A percentile compares a stretch with the other conserved stretches of the same genome.
These are phyloP conservation scores for Holtermanniella nyarrowii DNA, from an alignment of 768 basidiomycete species.

Conservation along the genomic window DNA sequence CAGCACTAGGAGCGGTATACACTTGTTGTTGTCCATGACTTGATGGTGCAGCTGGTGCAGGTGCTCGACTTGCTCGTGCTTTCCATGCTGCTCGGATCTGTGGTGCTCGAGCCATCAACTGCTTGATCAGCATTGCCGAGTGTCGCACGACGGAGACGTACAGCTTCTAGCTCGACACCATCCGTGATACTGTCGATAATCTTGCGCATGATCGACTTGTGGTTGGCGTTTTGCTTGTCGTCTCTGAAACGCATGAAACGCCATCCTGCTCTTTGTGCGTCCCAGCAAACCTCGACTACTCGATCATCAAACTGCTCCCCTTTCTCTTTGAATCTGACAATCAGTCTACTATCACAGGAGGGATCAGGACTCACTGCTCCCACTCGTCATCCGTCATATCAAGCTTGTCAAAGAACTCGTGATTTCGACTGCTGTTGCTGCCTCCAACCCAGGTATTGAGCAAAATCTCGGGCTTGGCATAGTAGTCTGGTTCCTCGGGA, in stretches of 20 bases:
- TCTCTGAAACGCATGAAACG: conserved; percentile 86
- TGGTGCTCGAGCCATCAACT: background rate
- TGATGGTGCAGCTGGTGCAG: too few relatives aligned
- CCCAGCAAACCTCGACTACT: conserved; percentile 90
- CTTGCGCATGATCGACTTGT: conserved; percentile 67
- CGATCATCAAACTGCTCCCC: conserved; percentile 88
- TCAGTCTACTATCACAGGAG: background rate
- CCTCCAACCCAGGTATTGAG: conserved; percentile 75
- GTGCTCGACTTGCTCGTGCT: too few relatives aligned
- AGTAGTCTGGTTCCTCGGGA: conserved; percentile 60
- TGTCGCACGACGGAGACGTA: conserved; percentile 42
- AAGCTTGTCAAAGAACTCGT: conserved; percentile 78
- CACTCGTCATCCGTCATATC: conserved; percentile 81
- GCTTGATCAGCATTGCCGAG: background rate
- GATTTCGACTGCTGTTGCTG: conserved; percentile 44
- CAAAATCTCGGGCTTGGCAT: conserved; percentile 73
- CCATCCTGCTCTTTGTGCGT: conserved; percentile 56
- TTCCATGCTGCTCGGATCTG: background rate
- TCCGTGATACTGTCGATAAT: conserved; percentile 86
- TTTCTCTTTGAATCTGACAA: conserved; percentile 62
- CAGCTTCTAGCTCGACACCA: conserved; percentile 80
- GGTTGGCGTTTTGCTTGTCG: conserved; percentile 90
- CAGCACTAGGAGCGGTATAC: too few relatives aligned
- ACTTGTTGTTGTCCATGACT: too few relatives aligned
- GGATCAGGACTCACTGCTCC: conserved; percentile 64